These are phyloP conservation scores for Verticillium nonalfalfae DNA, from an alignment of 2,329 filamentous ascomycete species.

Conservation along the genomic window DNA sequence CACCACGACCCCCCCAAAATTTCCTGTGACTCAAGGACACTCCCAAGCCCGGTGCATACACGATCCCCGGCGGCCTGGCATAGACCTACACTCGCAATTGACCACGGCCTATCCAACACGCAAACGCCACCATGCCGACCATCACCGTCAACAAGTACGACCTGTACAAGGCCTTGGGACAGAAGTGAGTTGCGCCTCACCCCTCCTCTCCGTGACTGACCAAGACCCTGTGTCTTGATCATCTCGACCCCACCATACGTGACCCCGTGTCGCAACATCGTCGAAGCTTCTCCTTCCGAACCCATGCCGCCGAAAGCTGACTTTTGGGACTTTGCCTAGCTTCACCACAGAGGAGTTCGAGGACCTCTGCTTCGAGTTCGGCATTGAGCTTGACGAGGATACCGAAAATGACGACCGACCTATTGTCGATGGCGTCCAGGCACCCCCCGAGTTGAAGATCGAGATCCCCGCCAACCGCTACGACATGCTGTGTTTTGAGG, in stretches of 20 bases:
- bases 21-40: constrained; percentile 32
- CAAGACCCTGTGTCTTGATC: constrained; percentile 6
- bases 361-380: constrained; percentile 96
- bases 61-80: background rate
- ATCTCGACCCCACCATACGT: constrained; percentile 14
- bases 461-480: constrained; percentile 94
- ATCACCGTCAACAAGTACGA: constrained; percentile 94
- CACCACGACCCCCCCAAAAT: constrained; percentile 20
- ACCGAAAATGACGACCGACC: constrained; percentile 71
- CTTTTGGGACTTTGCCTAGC: constrained; percentile 31
- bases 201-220: background rate
- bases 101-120: background rate
- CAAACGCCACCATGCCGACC: constrained; percentile 70
- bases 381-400: constrained; percentile 96
- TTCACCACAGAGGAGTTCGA: constrained; percentile 95
- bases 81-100: constrained; percentile 1
- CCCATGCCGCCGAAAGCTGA: background rate
- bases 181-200: constrained; percentile 56
- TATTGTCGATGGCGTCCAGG: constrained; percentile 70
- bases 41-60: constrained; percentile 1
- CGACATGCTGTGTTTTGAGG: constrained; percentile 96
- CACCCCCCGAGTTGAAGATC: constrained; percentile 92
- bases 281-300: constrained; percentile 4
- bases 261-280: background rate
- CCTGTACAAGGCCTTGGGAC: constrained; percentile 87